A percentile compares a stretch with the other conserved stretches of the same genome.
phyloP scores from a whole-genome alignment of 441 rosid genomes.

The Croton setiger region DNA sequence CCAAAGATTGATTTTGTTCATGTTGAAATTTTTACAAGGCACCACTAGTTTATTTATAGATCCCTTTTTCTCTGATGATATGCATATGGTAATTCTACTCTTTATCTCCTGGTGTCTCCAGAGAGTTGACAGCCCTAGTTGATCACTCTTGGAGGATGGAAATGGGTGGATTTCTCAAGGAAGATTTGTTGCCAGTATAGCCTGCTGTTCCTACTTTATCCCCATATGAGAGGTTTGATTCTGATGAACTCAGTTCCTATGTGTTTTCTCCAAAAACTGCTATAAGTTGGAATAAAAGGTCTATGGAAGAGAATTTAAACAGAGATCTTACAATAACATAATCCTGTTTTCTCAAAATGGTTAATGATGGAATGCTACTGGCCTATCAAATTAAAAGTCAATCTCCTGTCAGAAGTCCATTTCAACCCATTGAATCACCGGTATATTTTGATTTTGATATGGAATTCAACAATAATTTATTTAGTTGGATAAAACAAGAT shows the following conservation, averaged over 20 bases:
- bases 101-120: conserved; percentile 26
- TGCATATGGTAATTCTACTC: conserved; percentile 3
- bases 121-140: conserved; percentile 71
- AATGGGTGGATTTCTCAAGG: conserved; percentile 69
- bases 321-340: background rate
- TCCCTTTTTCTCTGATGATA: conserved; percentile 8
- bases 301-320: background rate
- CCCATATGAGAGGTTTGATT: conserved; percentile 30
- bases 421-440: background rate
- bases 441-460: background rate
- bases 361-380: background rate
- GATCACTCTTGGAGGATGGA: conserved; percentile 93
- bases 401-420: background rate
- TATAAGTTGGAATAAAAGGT: background rate
- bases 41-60: background rate
- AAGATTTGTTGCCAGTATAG: conserved; percentile 48
- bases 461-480: background rate
- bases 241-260: conserved; percentile 4
- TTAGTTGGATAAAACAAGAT: conserved; percentile 4
- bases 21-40: background rate
- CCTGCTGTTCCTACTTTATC: conserved; percentile 13
- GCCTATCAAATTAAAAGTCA: background rate
- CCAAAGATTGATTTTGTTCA: conserved; percentile 1
- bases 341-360: background rate
- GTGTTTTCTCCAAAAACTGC: conserved; percentile 1